Percentiles rank a stretch among this genome's conserved stretches.
These are phyloP conservation scores for Phoma sp. DNA, from an alignment of 2,329 filamentous ascomycete species.

Conservation along the genomic window DNA sequence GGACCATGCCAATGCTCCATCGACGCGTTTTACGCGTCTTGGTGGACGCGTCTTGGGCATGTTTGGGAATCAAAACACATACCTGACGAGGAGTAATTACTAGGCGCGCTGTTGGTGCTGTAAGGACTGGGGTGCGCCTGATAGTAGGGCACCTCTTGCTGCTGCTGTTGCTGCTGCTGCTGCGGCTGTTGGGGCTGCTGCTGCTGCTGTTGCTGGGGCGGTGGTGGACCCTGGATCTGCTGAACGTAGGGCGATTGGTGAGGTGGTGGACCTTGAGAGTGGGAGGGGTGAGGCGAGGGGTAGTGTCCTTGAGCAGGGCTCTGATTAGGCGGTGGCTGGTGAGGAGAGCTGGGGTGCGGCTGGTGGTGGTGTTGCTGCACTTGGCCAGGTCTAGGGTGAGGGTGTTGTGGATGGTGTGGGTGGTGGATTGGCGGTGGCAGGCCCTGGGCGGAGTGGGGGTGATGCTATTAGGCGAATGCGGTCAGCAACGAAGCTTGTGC, in stretches of 20 bases:
- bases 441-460: constrained; percentile 77
- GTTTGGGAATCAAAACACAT: constrained; percentile 22
- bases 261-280: constrained; percentile 59
- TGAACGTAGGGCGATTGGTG: constrained; percentile 69
- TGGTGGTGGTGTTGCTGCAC: constrained; percentile 61
- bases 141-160: constrained; percentile 75
- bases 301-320: constrained; percentile 65
- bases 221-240: constrained; percentile 65
- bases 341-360: constrained; percentile 67
- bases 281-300: constrained; percentile 70
- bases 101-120: constrained; percentile 79
- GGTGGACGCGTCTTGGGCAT: constrained; percentile 6
- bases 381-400: constrained; percentile 74
- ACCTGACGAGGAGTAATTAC: constrained; percentile 80
- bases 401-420: constrained; percentile 43
- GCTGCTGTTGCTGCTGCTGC: constrained; percentile 60
- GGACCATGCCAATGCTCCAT: background rate
- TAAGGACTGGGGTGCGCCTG: constrained; percentile 83
- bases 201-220: constrained; percentile 66
- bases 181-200: constrained; percentile 51
- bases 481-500: constrained; percentile 38
- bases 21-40: constrained; percentile 17
- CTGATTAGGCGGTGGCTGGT: constrained; percentile 65
- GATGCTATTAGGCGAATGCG: constrained; percentile 64
- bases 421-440: constrained; percentile 66